phyloP scores from a whole-genome alignment of 495 filamentous ascomycete genomes.

The Podospora anserina region DNA sequence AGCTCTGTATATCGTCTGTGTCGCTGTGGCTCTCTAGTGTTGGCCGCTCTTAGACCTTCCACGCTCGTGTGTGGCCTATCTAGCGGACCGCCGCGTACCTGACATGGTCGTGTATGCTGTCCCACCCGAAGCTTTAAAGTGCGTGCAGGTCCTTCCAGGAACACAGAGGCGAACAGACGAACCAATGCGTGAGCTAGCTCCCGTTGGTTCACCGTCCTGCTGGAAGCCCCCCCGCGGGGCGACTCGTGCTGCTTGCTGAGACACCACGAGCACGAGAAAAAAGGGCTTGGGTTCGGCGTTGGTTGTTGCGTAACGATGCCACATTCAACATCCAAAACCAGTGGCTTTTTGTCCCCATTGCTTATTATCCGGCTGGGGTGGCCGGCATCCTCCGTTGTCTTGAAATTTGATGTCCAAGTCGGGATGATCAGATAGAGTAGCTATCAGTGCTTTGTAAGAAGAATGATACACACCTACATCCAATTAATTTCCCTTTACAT shows the following conservation, averaged over 20 bases:
- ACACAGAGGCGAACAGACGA: background rate
- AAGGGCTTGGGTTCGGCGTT: background rate
- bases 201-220: slow-evolving; percentile 11
- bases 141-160: slow-evolving; percentile 14
- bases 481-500: background rate
- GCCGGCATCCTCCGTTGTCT: background rate
- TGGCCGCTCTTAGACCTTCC: slow-evolving; percentile 3
- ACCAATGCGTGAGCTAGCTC: slow-evolving; percentile 11
- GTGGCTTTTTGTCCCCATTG: background rate
- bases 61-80: background rate
- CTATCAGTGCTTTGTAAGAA: background rate
- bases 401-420: background rate
- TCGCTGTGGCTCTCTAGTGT: background rate
- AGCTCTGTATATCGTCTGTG: background rate
- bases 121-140: slow-evolving; percentile 17
- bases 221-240: slow-evolving; percentile 13
- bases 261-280: slow-evolving; percentile 2
- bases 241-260: background rate
- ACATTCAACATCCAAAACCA: background rate
- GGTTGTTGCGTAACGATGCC: slow-evolving; percentile 2
- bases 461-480: background rate
- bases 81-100: slow-evolving; percentile 14
- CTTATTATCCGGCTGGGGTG: background rate
- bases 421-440: background rate
- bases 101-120: slow-evolving; percentile 25